Base-by-base conservation (phyloP, 2,329 filamentous ascomycete genomes). In the Zymoseptoria ardabiliae region DNA sequence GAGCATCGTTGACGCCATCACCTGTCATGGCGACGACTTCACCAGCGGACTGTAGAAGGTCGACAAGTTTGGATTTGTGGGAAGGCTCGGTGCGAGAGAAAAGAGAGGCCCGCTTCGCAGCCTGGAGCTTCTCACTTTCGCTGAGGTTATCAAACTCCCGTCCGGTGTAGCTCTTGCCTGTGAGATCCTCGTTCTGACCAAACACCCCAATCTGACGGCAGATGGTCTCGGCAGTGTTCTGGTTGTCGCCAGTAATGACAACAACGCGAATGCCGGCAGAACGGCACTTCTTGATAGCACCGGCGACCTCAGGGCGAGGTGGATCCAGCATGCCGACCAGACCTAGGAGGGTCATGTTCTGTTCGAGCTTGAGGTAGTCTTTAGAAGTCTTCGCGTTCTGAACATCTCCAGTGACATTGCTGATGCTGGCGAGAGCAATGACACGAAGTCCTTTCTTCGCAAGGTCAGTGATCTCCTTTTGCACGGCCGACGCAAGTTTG, bases 21-120 rank as follows among this genome's bases (percentile, higher is more conserved):
- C 94, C 94, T 67, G 94, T 99, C 94, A 99, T 99, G 66, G 94
- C 94, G 64, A 99, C 95, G 50, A 99, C 94, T 73, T 99, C 91
- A 62, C 90, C 90, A 55, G 90, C 81, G 60, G 90, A 91, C 75
- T 99, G 95, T 52, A 99, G 88, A 51, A 99, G 86, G 74, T 99
- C 94, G 53, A 99, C 93, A 52, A 99, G 85, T 77, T 91, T 94
- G n/a, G 90, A 95, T 82, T 99, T 99, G 82, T 99, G 94, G 54
- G 83, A 85, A 55, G 94, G 94, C 75, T 99, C 94, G 22, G 96
- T 95, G 64, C 94, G 89, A 41, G 94, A 99, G 80, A 99, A 99
- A 30, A 99, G 81, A 54, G 89, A 96, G 1, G 93, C 94, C 50
- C 79, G 85, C 77, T 89, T 90, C 54, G 91, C 93, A 20, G 91